phyloP scores from a whole-genome alignment of 495 filamentous ascomycete species.

The Neurospora sp. region DNA sequence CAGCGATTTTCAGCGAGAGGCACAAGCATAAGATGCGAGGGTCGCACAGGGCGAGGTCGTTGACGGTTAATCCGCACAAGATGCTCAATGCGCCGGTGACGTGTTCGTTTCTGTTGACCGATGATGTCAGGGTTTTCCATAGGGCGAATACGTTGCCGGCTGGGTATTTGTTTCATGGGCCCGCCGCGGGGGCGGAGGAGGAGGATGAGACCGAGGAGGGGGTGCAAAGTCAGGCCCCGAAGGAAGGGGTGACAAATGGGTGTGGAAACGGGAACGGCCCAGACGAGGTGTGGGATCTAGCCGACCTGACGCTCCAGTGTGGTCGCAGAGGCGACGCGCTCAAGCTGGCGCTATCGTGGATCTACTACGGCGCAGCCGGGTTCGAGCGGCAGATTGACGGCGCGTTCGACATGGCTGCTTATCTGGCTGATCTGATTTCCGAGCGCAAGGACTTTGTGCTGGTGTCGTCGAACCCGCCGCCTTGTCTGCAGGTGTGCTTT shows the following conservation, averaged over 20 bases:
- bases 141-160: slow-evolving; percentile 76
- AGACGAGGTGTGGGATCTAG: slow-evolving; percentile 67
- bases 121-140: slow-evolving; percentile 66
- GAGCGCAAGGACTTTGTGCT: slow-evolving; percentile 51
- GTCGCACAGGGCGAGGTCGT: slow-evolving; percentile 59
- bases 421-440: slow-evolving; percentile 50
- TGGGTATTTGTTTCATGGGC: slow-evolving; percentile 73
- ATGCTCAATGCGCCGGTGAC: slow-evolving; percentile 89
- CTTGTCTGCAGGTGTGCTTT: slow-evolving; percentile 92
- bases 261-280: background rate
- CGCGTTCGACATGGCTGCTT: slow-evolving; percentile 55
- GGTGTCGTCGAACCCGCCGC: slow-evolving; percentile 64
- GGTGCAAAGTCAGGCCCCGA: background rate
- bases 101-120: slow-evolving; percentile 77
- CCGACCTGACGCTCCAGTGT: slow-evolving; percentile 86
- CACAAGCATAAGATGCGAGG: slow-evolving; percentile 59
- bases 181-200: slow-evolving; percentile 5
- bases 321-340: slow-evolving; percentile 76
- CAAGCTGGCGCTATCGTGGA: slow-evolving; percentile 80
- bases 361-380: slow-evolving; percentile 62
- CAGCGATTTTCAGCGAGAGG: slow-evolving; percentile 61
- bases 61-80: slow-evolving; percentile 90
- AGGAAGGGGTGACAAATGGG: background rate
- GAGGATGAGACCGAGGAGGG: slow-evolving; percentile 2
- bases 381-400: slow-evolving; percentile 54